Conservation (phyloP, 2,329 filamentous ascomycete genomes). For the Penicillium italicum region DNA sequence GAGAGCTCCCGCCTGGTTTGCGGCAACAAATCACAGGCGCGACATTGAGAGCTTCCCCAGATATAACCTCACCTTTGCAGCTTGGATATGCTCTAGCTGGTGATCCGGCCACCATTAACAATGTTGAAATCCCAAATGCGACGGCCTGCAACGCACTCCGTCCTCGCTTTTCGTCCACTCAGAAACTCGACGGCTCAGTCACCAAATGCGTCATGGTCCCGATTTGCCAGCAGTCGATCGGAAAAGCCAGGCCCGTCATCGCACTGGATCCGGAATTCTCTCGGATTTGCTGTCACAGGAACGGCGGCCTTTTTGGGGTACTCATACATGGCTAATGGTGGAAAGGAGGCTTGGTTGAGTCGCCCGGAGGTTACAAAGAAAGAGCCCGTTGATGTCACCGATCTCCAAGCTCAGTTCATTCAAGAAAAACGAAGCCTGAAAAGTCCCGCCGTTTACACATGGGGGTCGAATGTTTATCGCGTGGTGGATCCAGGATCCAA, state of each 20-base stretch:
- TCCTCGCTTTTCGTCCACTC: conserved; percentile 23
- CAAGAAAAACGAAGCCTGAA: conserved; percentile 80
- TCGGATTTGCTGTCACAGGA: conserved; percentile 32
- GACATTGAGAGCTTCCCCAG: conserved; percentile 16
- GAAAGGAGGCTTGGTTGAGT: conserved; percentile 18
- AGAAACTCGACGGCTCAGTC: conserved; percentile 14
- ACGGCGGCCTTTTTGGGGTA: conserved; percentile 33
- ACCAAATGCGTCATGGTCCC: conserved; percentile 24
- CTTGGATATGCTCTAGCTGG: conserved; percentile 3
- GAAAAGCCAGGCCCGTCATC: conserved; percentile 15
- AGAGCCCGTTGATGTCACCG: conserved; percentile 44
- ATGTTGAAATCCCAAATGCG: conserved; percentile 31
- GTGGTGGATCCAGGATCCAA: conserved; percentile 83
- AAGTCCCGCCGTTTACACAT: conserved; percentile 85
- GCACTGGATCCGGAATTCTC: conserved; percentile 31
- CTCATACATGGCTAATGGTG: conserved; percentile 26
- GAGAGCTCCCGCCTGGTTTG: conserved; percentile 26
- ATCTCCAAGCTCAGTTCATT: conserved; percentile 78
- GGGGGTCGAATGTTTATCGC: conserved; percentile 81
- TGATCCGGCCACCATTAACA: conserved; percentile 4
- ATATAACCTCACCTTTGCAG: neutral
- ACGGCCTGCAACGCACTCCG: conserved; percentile 21
- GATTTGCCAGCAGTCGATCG: conserved; percentile 30
- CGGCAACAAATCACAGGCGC: conserved; percentile 22
- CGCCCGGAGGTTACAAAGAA: conserved; percentile 18